Conservation (phyloP, 1,139 yeast genomes). For the Candida frijolesensis region DNA sequence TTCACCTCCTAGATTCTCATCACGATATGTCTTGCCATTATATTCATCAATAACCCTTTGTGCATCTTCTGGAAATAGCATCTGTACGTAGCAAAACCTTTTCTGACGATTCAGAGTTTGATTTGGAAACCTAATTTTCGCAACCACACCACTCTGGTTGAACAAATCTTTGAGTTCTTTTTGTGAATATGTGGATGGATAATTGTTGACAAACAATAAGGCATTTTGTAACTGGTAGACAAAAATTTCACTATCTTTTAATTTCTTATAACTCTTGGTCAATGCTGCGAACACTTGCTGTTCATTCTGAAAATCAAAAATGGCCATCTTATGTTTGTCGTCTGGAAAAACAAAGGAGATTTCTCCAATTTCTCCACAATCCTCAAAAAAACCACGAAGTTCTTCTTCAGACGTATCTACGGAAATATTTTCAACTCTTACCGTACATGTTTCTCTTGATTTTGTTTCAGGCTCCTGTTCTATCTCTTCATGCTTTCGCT, state of each 20-base stretch:
- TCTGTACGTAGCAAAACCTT: conserved; percentile 79
- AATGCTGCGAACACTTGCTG: conserved; percentile 60
- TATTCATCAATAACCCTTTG: conserved; percentile 43
- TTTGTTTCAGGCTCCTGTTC: conserved; percentile 25
- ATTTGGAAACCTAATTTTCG: conserved; percentile 69
- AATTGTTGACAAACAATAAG: conserved; percentile 72
- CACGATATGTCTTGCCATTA: conserved; percentile 36
- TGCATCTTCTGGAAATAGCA: conserved; percentile 47
- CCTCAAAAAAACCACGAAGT: conserved; percentile 49
- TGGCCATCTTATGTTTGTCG: conserved; percentile 30
- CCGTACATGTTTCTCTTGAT: conserved; percentile 59
- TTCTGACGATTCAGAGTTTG: conserved; percentile 57
- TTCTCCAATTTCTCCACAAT: conserved; percentile 55
- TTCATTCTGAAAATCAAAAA: conserved; percentile 56
- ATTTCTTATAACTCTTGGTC: conserved; percentile 54
- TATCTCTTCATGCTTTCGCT: conserved; percentile 9
- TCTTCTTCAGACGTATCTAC: conserved; percentile 28
- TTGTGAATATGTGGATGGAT: conserved; percentile 58
- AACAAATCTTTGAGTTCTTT: conserved; percentile 47
- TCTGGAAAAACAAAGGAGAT: conserved; percentile 32
- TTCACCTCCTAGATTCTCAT: conserved; percentile 21
- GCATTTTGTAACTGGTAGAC: conserved; percentile 50
- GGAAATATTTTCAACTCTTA: conserved; percentile 49
- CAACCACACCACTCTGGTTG: conserved; percentile 42
- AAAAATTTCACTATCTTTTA: conserved; percentile 43